These are phyloP conservation scores for Colletotrichum tofieldiae DNA, from an alignment of 2,329 filamentous ascomycete genomes.

Conservation along the genomic window DNA sequence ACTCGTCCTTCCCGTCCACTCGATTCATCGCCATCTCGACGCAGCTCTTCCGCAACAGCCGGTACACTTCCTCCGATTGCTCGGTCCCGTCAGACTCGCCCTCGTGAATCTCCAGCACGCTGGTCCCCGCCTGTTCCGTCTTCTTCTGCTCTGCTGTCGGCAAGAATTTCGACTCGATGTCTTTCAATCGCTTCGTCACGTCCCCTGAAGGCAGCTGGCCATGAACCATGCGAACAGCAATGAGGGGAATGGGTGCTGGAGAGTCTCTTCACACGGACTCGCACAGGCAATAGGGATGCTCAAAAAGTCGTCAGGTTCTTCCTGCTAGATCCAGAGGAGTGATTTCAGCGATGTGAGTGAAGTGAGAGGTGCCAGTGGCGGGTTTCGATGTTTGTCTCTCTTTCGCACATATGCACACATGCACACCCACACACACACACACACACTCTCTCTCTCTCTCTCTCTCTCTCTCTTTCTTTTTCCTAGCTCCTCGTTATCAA, in stretches of 20 bases:
- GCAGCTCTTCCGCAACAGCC: conserved; percentile 49
- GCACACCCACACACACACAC: too few relatives aligned
- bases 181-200: conserved; percentile 21
- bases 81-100: not conserved
- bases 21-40: conserved; percentile 60
- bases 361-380: not conserved
- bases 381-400: not conserved
- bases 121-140: not conserved
- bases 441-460: not conserved
- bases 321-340: not conserved
- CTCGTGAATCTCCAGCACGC: not conserved
- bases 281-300: not conserved
- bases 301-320: not conserved
- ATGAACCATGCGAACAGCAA: conserved; percentile 9
- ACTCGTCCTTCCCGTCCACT: conserved; percentile 59
- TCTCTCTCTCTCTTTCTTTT: too few relatives aligned
- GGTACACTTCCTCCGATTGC: conserved; percentile 18
- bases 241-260: not conserved
- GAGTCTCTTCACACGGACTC: not conserved
- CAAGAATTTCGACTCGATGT: conserved; percentile 11
- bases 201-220: conserved; percentile 6
- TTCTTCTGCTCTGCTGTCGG: not conserved
- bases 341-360: not conserved
- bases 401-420: not conserved
- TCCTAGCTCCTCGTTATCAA: not conserved